Evolutionary conservation across 495 filamentous ascomycete species (phyloP), one percentile per base, ranked within the genome.

Genomic region (Trichoderma virens): DNA sequence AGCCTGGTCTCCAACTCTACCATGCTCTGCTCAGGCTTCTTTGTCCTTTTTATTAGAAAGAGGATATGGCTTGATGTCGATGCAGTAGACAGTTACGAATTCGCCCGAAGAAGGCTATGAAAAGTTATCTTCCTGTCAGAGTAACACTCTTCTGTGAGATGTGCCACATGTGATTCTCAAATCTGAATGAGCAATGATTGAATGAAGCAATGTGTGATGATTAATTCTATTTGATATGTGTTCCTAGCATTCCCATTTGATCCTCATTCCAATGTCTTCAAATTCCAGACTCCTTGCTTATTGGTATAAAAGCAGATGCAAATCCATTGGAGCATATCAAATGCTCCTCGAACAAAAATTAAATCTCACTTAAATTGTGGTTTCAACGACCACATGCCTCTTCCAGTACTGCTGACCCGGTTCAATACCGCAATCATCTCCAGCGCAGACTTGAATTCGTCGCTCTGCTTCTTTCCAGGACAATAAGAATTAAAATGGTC

Each of bases 401-500:
- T 68, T 72, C 77, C 74, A n/a, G 69, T 73, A 2, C 72, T 73
- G 8, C 79, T 77, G 1, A 62, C 64, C 67, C 74, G 70, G 65
- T 77, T 71, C 73, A 79, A 70, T 56, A 68, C 68, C 59, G 93
- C 81, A 47, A 84, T 79, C 62, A 72, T 73, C 8, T 73, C 68
- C 35, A 85, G 66, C 14, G 80, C 81, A 32, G 65, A 31, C 72
- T 80, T 83, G 68, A 85, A 84, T 62, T 76, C 72, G 20, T 70
- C 69, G 4, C 74, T 78, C 69, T 81, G 76, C 38, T 71, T 69
- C 3, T 67, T 62, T 0, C 71, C 74, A 20, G 65, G 69, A 62
- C 80, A 85, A 64, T 83, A 83, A 51, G 70, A 78, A 59, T 78
- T 81, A 64, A 85, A 96, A 66, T 95, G 89, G 68, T 93, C 87